Percentiles rank a stretch among this genome's conserved stretches.
phyloP scores from a whole-genome alignment of 306 rosid species.

The Cicer bijugum region DNA sequence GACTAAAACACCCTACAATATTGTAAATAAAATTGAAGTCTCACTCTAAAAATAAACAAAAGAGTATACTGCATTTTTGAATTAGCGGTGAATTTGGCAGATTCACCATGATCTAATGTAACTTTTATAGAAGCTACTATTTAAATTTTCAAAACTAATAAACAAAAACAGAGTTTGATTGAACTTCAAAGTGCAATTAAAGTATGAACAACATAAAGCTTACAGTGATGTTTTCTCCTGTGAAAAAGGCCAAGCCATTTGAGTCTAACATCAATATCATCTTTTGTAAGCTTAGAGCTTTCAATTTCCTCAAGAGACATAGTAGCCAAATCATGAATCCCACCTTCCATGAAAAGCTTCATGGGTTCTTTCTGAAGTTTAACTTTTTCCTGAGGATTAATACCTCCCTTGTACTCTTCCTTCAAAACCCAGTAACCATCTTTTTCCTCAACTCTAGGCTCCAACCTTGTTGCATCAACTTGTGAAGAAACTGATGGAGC shows the following conservation, averaged over 20 bases:
- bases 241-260: constrained; percentile 99
- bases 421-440: constrained; percentile 82
- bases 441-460: constrained; percentile 76
- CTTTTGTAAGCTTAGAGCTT: constrained; percentile 61
- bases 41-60: background rate
- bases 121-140: background rate
- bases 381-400: constrained; percentile 78
- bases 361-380: constrained; percentile 85
- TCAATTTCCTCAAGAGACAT: constrained; percentile 78
- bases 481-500: constrained; percentile 47
- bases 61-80: too few species aligned
- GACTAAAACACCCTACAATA: background rate
- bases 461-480: constrained; percentile 61
- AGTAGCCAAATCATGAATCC: constrained; percentile 71
- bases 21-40: background rate
- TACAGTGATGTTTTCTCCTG: constrained; percentile 85
- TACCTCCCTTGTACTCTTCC: constrained; percentile 73
- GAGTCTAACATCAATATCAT: constrained; percentile 92
- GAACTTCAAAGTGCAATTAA: background rate
- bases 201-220: constrained; percentile 41
- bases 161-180: constrained; percentile 3
- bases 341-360: constrained; percentile 80
- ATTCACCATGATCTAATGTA: too few species aligned
- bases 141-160: background rate
- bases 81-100: too few species aligned